A percentile compares a stretch with the other conserved stretches of the same genome.
phyloP scores from a whole-genome alignment of 2,329 filamentous ascomycete species.

The Penicillium freii region DNA sequence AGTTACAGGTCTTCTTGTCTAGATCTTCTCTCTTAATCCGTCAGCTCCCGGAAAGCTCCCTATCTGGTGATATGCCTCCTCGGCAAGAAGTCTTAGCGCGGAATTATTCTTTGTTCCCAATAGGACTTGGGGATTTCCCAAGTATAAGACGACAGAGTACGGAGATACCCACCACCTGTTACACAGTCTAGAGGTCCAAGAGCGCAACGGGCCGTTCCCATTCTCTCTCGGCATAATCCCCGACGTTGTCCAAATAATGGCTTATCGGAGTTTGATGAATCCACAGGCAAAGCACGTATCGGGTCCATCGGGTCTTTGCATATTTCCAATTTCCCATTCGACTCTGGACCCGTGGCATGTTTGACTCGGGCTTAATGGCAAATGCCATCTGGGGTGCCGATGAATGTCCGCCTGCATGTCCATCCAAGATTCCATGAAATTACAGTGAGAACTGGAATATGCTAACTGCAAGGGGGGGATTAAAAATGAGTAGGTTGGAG shows the following conservation, averaged over 20 bases:
- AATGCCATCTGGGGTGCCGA: background rate
- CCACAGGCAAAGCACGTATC: background rate
- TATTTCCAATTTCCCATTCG: background rate
- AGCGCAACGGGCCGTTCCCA: slow-evolving; percentile 5
- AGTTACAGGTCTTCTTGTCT: background rate
- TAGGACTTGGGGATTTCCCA: too few relatives aligned
- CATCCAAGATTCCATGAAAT: background rate
- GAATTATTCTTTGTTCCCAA: background rate
- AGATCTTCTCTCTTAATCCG: background rate
- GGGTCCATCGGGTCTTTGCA: background rate
- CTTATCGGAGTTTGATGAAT: background rate
- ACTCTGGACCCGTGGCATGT: background rate
- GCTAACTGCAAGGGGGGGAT: slow-evolving; percentile 1
- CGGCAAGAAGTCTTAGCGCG: background rate
- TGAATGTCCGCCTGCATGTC: background rate
- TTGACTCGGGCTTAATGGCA: background rate
- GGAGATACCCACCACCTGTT: background rate
- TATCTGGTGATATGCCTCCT: background rate
- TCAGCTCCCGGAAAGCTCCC: background rate
- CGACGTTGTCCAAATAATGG: background rate
- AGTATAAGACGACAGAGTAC: too few relatives aligned
- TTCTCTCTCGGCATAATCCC: slow-evolving; percentile 1
- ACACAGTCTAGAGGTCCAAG: background rate
- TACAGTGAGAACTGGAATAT: background rate
- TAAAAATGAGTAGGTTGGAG: background rate